Conservation (phyloP, 164 flowering plant species). For the Aristolochia contorta region DNA sequence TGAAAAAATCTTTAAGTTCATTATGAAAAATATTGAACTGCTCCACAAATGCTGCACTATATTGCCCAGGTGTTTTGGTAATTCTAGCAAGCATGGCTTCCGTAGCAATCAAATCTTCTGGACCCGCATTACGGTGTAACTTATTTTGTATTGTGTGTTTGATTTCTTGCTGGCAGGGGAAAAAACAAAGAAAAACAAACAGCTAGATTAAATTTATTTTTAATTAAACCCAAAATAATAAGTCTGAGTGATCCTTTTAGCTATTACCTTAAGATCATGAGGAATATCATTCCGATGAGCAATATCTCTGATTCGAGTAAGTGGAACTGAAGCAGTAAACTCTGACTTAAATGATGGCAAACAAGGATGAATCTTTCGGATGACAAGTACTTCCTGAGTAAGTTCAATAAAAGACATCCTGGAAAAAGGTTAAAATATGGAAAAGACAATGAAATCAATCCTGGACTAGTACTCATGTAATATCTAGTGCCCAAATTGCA, state of each 20-base stretch:
- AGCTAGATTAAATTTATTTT: not conserved
- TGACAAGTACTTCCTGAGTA: constrained; percentile 68
- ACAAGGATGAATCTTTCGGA: constrained; percentile 89
- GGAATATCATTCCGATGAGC: constrained; percentile 92
- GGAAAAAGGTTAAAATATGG: not conserved
- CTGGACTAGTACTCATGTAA: too few species aligned
- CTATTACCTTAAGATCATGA: constrained; percentile 84
- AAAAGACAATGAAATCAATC: not conserved
- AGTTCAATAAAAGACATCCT: not conserved
- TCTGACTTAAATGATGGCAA: constrained; percentile 95
- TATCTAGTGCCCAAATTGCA: too few species aligned
- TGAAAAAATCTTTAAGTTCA: constrained; percentile 94
- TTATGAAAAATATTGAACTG: constrained; percentile 84
- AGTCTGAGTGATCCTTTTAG: constrained; percentile 2
- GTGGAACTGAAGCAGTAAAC: constrained; percentile 93
- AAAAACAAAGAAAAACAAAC: not conserved
- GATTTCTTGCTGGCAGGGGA: constrained; percentile 76
- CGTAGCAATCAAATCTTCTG: constrained; percentile 94
- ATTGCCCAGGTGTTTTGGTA: constrained; percentile 80
- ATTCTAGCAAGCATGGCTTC: constrained; percentile 90
- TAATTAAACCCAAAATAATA: constrained; percentile 2
- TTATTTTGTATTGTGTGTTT: constrained; percentile 98
- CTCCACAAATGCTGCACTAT: constrained; percentile 75
- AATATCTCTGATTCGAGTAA: constrained; percentile 92
- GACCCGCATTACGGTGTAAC: constrained; percentile 97